Conservation (phyloP, 768 basidiomycete genomes). For the Pholiota microspora region DNA sequence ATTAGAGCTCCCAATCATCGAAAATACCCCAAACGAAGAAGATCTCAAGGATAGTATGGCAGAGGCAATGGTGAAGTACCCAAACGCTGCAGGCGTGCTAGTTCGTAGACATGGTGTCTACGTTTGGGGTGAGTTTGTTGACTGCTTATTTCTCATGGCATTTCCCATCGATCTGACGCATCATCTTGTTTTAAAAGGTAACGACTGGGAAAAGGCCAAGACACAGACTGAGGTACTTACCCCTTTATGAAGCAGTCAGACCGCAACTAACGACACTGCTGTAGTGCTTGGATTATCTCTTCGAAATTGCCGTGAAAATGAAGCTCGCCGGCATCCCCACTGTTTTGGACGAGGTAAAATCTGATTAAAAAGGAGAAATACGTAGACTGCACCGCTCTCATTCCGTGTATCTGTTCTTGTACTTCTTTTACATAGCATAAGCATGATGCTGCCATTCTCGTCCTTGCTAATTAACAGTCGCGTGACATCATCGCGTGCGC, state of each 20-base stretch:
- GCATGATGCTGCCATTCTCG: too few relatives aligned
- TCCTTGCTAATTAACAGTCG: neutral
- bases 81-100: slow-evolving; percentile 74
- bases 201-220: slow-evolving; percentile 87
- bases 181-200: slow-evolving; percentile 31
- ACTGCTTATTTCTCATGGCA: neutral
- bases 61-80: slow-evolving; percentile 76
- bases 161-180: slow-evolving; percentile 1
- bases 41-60: slow-evolving; percentile 89
- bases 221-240: slow-evolving; percentile 72
- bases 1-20: slow-evolving; percentile 82
- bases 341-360: slow-evolving; percentile 26
- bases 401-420: too few relatives aligned
- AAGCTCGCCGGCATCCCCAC: slow-evolving; percentile 60
- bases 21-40: slow-evolving; percentile 89
- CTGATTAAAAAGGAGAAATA: too few relatives aligned
- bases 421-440: too few relatives aligned
- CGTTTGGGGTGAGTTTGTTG: slow-evolving; percentile 69
- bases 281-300: slow-evolving; percentile 87
- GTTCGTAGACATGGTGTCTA: slow-evolving; percentile 82
- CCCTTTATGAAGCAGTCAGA: neutral
- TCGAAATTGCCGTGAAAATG: slow-evolving; percentile 87
- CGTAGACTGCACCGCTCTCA: too few relatives aligned
- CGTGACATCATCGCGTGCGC: neutral
- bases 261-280: neutral